These are phyloP conservation scores for Fraxinus angustifolia DNA, from an alignment of 305 asterid genomes.

Conservation along the genomic window DNA sequence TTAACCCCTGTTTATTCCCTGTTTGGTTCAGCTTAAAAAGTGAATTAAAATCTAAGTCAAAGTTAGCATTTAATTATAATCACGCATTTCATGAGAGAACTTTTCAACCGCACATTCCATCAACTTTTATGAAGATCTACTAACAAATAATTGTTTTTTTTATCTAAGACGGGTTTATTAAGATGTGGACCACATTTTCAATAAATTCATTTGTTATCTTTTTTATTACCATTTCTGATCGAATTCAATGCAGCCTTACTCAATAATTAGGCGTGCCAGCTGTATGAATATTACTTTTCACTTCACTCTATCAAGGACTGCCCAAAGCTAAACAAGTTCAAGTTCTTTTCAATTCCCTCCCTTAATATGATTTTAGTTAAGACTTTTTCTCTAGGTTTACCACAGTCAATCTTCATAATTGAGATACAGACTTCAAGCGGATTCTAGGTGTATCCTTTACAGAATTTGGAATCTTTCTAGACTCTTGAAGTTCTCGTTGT, in stretches of 20 bases:
- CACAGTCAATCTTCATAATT: neutral
- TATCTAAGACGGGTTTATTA: neutral
- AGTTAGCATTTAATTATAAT: neutral
- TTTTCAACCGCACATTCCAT: neutral
- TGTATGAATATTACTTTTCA: neutral
- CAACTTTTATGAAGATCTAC: neutral
- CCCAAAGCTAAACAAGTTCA: neutral
- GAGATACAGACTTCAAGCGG: neutral
- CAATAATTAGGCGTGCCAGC: neutral
- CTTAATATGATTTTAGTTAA: neutral
- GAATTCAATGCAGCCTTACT: neutral
- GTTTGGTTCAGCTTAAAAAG: neutral
- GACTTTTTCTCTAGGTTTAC: neutral
- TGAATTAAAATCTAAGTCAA: neutral
- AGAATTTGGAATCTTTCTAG: neutral
- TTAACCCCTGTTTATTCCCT: neutral
- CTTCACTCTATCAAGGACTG: neutral
- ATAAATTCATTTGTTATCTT: neutral
- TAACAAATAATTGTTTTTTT: neutral
- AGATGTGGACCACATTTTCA: neutral
- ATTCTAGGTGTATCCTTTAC: neutral
- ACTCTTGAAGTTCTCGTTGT: neutral
- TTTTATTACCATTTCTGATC: neutral
- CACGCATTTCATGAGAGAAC: neutral
- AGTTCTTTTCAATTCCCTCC: neutral